Evolutionary conservation across 2,329 filamentous ascomycete genomes (phyloP).

Genomic region (Pseudofabraea citricarpa): DNA sequence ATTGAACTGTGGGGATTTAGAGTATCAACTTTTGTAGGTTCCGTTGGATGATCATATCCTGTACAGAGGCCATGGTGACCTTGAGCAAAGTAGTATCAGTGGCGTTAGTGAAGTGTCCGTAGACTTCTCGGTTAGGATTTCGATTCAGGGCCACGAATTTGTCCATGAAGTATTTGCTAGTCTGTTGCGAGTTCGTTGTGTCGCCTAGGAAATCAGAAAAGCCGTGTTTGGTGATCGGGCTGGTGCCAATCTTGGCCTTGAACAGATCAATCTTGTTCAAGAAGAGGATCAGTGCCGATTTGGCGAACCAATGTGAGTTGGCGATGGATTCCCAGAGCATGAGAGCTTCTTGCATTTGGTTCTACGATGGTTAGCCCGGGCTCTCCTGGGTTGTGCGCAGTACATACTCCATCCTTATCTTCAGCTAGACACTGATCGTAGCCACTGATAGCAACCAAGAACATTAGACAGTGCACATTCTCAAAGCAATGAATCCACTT

Average conservation of each 20-base stretch:
- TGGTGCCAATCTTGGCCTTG: constrained; percentile 67
- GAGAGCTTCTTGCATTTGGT: constrained; percentile 86
- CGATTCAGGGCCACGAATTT: constrained; percentile 75
- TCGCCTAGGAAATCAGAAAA: constrained; percentile 77
- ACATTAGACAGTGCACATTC: constrained; percentile 80
- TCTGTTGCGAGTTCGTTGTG: constrained; percentile 65
- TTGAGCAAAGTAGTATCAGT: constrained; percentile 71
- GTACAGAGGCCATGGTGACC: constrained; percentile 80
- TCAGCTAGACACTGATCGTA: constrained; percentile 96
- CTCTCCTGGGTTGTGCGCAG: background rate
- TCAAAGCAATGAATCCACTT: constrained; percentile 80
- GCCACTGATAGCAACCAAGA: constrained; percentile 90
- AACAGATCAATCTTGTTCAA: constrained; percentile 87
- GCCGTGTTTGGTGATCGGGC: constrained; percentile 66
- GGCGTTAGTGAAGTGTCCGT: constrained; percentile 54
- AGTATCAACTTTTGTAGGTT: constrained; percentile 76
- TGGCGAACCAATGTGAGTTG: constrained; percentile 82
- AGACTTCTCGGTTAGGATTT: constrained; percentile 50
- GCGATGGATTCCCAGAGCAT: constrained; percentile 85
- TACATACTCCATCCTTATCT: constrained; percentile 86
- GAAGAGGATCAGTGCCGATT: constrained; percentile 77
- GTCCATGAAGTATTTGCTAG: constrained; percentile 76
- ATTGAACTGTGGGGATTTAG: constrained; percentile 34
- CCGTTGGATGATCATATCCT: constrained; percentile 84
- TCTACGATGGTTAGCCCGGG: constrained; percentile 43